Conservation (phyloP, 352 stramenopile species). For the Phytophthora megakarya region DNA sequence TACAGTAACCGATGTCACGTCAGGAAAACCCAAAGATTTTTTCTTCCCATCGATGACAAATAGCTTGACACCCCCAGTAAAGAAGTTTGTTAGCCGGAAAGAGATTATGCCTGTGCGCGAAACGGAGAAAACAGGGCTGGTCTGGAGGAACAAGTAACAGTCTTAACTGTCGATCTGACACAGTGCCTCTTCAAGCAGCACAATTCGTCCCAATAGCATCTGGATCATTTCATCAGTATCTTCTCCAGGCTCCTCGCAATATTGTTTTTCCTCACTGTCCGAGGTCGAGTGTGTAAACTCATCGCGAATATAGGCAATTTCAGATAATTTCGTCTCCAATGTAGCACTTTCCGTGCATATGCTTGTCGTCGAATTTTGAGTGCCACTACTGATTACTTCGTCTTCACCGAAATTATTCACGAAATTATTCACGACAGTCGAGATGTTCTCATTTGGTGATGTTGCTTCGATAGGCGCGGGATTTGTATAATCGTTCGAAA, state of each 20-base stretch:
- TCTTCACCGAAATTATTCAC: constrained; percentile 1
- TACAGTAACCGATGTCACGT: constrained; percentile 35
- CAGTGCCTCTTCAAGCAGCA: constrained; percentile 51
- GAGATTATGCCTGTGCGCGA: constrained; percentile 41
- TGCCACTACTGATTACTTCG: neutral
- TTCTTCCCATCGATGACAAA: constrained; percentile 61
- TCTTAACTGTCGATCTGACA: constrained; percentile 33
- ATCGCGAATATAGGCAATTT: neutral
- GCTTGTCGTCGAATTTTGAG: neutral
- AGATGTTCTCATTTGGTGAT: neutral
- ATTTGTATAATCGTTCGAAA: neutral
- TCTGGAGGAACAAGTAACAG: constrained; percentile 55
- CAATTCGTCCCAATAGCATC: constrained; percentile 51
- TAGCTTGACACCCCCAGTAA: constrained; percentile 62
- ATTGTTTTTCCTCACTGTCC: constrained; percentile 21
- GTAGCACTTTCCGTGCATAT: neutral
- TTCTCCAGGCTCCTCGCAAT: constrained; percentile 19
- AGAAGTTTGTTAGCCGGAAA: constrained; percentile 60
- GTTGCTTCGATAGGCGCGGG: neutral
- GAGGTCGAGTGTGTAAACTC: neutral
- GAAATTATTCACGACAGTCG: neutral
- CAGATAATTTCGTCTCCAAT: neutral
- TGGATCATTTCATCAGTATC: constrained; percentile 45
- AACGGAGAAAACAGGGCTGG: constrained; percentile 48
- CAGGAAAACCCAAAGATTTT: constrained; percentile 57